Base-by-base conservation (phyloP, 148 eudicot genomes). In the Persicaria tinctoria region DNA sequence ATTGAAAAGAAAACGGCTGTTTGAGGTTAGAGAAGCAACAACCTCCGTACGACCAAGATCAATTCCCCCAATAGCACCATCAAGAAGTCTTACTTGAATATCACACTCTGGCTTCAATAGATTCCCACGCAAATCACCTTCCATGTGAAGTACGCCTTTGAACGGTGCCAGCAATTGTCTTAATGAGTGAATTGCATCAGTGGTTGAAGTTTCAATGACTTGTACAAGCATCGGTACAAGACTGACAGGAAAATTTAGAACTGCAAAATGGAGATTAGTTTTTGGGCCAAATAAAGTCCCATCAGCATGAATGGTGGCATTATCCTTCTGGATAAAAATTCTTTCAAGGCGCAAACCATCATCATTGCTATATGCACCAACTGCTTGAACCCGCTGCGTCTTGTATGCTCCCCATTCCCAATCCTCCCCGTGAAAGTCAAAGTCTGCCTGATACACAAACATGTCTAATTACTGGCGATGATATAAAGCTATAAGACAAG, bases 351-450 rank as follows among this genome's bases (percentile, higher is more conserved):
- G 99, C 76, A 96, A 85, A 74, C 99, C 99, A 79, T 91, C 99
- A 81, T 89, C 97, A 79, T 89, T 89, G 88, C 91, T 96, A 87
- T 96, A 96, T 74, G 93, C 90, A 69, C 99, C 99, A 79, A 94
- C 90, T 74, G 97, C 97, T 77, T 89, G 86, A 81, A 96, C 93
- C 72, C 89, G 97, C 85, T 92, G 99, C 75, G 97, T 92, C 77
- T 89, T 88, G 80, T 96, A 96, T 50, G 89, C 79, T 76, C 99
- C 99, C 99, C 99, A 96, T 78, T 96, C 99, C 99, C 99, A 96
- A 76, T 96, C 99, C 68, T 96, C 99, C 68, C 99, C 99, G 77
- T 86, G 94, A 78, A 96, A 89, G 86, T 96, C 99, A 77, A 96
- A 96, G 44, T 93, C 99, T 50, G 97, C 99, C 99, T 96, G 84